Evolutionary conservation across 2,329 filamentous ascomycete genomes (phyloP), one percentile per base, ranked within the genome.

Genomic region (Parascedosporium putredinis): DNA sequence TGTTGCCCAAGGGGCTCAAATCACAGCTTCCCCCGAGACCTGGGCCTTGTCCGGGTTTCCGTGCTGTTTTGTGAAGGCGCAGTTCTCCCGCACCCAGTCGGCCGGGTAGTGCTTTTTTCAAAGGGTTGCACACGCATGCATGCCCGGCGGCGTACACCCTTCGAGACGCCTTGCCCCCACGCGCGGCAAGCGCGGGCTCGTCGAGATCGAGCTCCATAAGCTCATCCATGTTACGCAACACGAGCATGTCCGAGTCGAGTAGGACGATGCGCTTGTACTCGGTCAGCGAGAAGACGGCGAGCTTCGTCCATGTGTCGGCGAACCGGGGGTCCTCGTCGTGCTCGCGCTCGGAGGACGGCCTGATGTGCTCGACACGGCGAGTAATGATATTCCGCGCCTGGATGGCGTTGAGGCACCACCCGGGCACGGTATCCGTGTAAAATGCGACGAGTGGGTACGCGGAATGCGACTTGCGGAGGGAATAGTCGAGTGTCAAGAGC

Each of bases 301-400:
- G 78, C 68, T 95, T 95, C 65, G 77, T 86, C 88, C 88, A 95
- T 73, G 84, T 89, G 66, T 94, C 87, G 67, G 88, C 84, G 74
- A 95, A 95, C 57, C 89, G 83, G 46, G 84, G 82, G 65, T 95
- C 88, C 53, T 85, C 78, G 59, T 72, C 76, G 70, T 81, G 94
- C 67, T 86, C 82, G 54, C 67, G 69, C 53, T 81, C 82, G 29
- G 73, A 66, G 2, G 75, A 75, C 2, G 88, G 87, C 9, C 86
- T 71, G 34, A 95, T 75, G 64, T 86, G 86, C 45, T 81, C 77
- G 58, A 94, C 81, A 58, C 73, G 77, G 65, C 85, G 80, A 52
- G 78, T 77, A 24, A 80, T 72, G 56, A 95, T 90, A 47, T 75
- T 73, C 55, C 88, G 82, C 5, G 73, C 73, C 20, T 79, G 72